A percentile compares a stretch with the other conserved stretches of the same genome.
phyloP scores from a whole-genome alignment of 2,329 filamentous ascomycete species.

The Cordyceps militaris region DNA sequence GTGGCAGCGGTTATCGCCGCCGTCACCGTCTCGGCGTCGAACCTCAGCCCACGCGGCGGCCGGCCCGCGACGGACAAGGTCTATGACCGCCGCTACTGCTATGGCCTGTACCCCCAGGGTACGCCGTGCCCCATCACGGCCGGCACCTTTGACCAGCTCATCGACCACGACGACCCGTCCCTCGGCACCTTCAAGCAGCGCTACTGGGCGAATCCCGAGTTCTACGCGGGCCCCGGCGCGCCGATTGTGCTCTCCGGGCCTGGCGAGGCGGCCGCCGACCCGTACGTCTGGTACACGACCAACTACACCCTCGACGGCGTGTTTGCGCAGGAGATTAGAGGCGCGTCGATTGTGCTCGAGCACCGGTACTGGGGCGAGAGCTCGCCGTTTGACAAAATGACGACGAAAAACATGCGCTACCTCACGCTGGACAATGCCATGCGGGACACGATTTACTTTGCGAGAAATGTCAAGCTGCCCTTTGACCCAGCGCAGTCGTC shows the following conservation, averaged over 20 bases:
- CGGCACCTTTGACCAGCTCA: conserved; percentile 43
- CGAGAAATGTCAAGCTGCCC: conserved; percentile 59
- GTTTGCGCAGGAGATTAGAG: conserved; percentile 59
- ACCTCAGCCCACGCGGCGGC: neutral
- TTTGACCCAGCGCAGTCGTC: conserved; percentile 58
- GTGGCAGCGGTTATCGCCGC: too few species aligned
- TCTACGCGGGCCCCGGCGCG: conserved; percentile 68
- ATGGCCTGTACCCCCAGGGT: neutral
- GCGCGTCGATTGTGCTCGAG: conserved; percentile 72
- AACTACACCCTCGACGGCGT: conserved; percentile 63
- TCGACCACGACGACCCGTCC: conserved; percentile 50
- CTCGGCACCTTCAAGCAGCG: conserved; percentile 58
- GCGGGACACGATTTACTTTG: conserved; percentile 71
- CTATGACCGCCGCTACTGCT: neutral
- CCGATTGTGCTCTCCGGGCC: conserved; percentile 62
- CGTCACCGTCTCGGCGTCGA: neutral
- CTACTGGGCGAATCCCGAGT: conserved; percentile 72
- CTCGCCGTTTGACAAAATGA: conserved; percentile 57
- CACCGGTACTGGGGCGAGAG: conserved; percentile 30
- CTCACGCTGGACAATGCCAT: conserved; percentile 72
- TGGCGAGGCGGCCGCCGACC: conserved; percentile 57
- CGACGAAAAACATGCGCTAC: conserved; percentile 63
- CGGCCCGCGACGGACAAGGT: neutral
- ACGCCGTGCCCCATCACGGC: conserved; percentile 1
- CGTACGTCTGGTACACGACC: conserved; percentile 57